A percentile compares a stretch with the other conserved stretches of the same genome.
These are phyloP conservation scores for Penicillium sp. DNA, from an alignment of 2,329 filamentous ascomycete species.

Conservation along the genomic window DNA sequence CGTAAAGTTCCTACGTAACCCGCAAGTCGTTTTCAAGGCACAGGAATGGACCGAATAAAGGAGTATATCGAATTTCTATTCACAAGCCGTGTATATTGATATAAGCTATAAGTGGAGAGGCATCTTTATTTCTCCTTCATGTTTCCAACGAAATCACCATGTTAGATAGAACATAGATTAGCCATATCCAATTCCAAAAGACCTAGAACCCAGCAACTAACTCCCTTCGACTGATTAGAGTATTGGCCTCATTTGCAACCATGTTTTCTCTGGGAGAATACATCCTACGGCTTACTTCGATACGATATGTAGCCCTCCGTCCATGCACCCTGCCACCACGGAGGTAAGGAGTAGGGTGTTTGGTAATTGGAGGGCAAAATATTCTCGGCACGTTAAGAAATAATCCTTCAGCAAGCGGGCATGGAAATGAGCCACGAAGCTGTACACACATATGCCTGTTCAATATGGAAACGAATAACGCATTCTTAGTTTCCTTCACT, in stretches of 20 bases:
- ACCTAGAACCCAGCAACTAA: not conserved
- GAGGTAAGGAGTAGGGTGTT: slow-evolving; percentile 40
- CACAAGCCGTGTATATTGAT: not conserved
- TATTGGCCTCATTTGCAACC: no score
- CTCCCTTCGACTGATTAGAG: not conserved
- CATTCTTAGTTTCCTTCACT: not conserved
- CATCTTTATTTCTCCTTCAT: not conserved
- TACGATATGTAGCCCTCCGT: slow-evolving; percentile 38
- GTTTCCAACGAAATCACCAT: not conserved
- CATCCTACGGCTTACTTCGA: not conserved
- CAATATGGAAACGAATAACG: not conserved
- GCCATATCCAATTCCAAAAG: not conserved
- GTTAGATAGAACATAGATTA: not conserved
- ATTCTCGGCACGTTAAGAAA: slow-evolving; percentile 62
- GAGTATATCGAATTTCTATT: not conserved
- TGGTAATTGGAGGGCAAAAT: slow-evolving; percentile 45
- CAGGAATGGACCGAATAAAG: slow-evolving; percentile 28
- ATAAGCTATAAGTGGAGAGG: not conserved
- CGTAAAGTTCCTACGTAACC: slow-evolving; percentile 62
- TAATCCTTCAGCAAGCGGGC: slow-evolving; percentile 64
- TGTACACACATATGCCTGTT: slow-evolving; percentile 69
- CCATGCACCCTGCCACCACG: slow-evolving; percentile 45
- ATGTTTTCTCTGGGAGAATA: not conserved
- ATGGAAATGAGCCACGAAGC: slow-evolving; percentile 55
- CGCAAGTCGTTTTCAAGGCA: slow-evolving; percentile 62